Conservation (phyloP, 2,329 filamentous ascomycete genomes). For the Plenodomus biglobosus region DNA sequence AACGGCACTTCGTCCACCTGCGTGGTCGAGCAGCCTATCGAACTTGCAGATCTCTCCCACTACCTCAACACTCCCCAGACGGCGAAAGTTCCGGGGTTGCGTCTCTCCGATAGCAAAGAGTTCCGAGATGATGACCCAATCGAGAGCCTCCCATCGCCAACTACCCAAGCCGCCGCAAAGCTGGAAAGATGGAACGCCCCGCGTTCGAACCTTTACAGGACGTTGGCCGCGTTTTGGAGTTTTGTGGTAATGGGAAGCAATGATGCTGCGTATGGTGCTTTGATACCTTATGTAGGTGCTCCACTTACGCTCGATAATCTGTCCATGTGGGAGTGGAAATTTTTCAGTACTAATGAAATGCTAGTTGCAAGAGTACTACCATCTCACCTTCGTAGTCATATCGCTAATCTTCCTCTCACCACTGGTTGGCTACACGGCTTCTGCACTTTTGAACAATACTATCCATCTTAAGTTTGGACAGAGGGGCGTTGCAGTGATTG, state of each 20-base stretch:
- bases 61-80: conserved; percentile 22
- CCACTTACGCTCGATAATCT: neutral
- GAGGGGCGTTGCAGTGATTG: conserved; percentile 68
- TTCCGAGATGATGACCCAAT: conserved; percentile 23
- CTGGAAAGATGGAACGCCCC: conserved; percentile 67
- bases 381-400: conserved; percentile 62
- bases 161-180: conserved; percentile 45
- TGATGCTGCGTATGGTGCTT: conserved; percentile 63
- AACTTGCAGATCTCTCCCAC: conserved; percentile 34
- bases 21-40: conserved; percentile 34
- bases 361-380: conserved; percentile 64
- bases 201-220: conserved; percentile 59
- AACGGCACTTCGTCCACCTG: conserved; percentile 41
- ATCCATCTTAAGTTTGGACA: conserved; percentile 69
- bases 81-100: conserved; percentile 21
- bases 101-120: conserved; percentile 19
- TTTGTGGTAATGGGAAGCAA: conserved; percentile 69
- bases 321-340: neutral
- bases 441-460: conserved; percentile 64
- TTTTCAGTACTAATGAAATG: neutral
- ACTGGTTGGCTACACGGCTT: conserved; percentile 64
- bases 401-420: conserved; percentile 69
- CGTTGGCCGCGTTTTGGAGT: conserved; percentile 60
- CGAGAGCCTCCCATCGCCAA: conserved; percentile 52
- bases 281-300: conserved; percentile 52